Conservation (phyloP, 306 rosid species). For the Cajanus cajan region DNA sequence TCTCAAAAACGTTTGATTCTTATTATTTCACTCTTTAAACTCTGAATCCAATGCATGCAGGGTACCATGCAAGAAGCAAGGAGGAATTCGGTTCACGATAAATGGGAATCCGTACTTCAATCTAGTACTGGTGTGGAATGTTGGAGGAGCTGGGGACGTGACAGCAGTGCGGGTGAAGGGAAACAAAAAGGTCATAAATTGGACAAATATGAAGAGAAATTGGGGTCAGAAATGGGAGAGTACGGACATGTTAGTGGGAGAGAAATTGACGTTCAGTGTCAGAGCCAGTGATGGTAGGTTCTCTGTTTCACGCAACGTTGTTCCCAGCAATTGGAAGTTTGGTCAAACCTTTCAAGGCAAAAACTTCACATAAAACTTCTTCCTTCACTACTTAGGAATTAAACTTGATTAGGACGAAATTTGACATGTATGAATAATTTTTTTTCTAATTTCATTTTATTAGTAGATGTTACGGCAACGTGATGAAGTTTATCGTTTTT, state of each 20-base stretch:
- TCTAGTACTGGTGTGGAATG: constrained; percentile 61
- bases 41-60: constrained; percentile 19
- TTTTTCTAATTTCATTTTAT: background rate
- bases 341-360: constrained; percentile 73
- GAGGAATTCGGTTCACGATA: constrained; percentile 72
- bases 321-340: constrained; percentile 67
- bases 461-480: background rate
- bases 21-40: too few relatives aligned
- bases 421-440: background rate
- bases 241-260: constrained; percentile 53
- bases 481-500: background rate
- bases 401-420: background rate
- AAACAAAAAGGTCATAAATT: constrained; percentile 33
- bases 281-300: constrained; percentile 55
- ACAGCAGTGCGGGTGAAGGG: constrained; percentile 61
- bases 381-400: background rate
- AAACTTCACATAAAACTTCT: constrained; percentile 38
- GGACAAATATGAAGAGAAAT: constrained; percentile 53
- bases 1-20: too few relatives aligned
- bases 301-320: constrained; percentile 45
- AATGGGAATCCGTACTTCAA: constrained; percentile 75
- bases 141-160: constrained; percentile 79
- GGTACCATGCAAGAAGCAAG: constrained; percentile 56
- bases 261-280: constrained; percentile 62
- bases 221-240: constrained; percentile 91